These are phyloP conservation scores for Saccharomyces uvarum DNA, from an alignment of 1,139 yeast genomes.

Conservation along the genomic window DNA sequence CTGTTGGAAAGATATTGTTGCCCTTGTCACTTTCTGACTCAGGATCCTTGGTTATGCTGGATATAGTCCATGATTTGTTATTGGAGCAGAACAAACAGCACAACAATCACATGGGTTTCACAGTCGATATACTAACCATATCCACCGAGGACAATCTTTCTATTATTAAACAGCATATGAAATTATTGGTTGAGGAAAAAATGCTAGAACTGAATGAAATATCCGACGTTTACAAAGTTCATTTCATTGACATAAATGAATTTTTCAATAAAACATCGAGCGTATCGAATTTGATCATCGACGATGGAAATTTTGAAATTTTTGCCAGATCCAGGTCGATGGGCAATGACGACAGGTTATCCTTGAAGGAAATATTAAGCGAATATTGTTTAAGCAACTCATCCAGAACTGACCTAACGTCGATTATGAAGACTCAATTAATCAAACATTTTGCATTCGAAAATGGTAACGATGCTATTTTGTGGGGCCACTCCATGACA, in stretches of 20 bases:
- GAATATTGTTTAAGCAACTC: constrained; percentile 41
- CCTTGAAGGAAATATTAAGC: constrained; percentile 12
- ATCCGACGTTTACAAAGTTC: constrained; percentile 30
- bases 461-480: constrained; percentile 45
- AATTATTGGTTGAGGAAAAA: constrained; percentile 21
- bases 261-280: constrained; percentile 22
- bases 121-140: constrained; percentile 43
- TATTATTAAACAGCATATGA: constrained; percentile 13
- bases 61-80: constrained; percentile 53
- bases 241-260: constrained; percentile 37
- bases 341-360: background rate
- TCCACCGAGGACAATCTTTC: constrained; percentile 13
- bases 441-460: constrained; percentile 43
- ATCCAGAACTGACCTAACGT: constrained; percentile 53
- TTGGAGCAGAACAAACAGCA: constrained; percentile 54
- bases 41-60: constrained; percentile 61
- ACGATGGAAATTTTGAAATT: constrained; percentile 12
- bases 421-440: constrained; percentile 43
- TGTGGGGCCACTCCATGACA: constrained; percentile 79
- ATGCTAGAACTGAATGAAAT: constrained; percentile 14
- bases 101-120: constrained; percentile 63
- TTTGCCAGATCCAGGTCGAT: background rate
- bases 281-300: constrained; percentile 14
- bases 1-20: constrained; percentile 41
- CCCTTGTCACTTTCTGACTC: constrained; percentile 54